Evolutionary conservation across 192 early-diverging fungal genomes (phyloP).

Genomic region (Podila horticola): DNA sequence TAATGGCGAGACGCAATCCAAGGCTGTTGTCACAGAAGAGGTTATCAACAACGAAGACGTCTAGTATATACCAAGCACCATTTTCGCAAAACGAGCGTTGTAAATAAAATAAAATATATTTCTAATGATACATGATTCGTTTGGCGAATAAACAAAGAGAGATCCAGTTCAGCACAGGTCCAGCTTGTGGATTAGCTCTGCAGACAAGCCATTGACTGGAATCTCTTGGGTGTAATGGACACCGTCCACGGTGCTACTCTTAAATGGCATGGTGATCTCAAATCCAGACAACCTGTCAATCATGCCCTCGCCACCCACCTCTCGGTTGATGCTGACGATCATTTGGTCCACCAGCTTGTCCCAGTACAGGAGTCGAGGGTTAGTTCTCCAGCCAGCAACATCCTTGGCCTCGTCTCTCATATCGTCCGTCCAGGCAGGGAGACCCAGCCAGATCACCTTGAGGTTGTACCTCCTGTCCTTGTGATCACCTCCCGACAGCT

Average conservation of each 20-base stretch:
- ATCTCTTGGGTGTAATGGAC: conserved; percentile 6
- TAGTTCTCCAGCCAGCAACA: conserved; percentile 14
- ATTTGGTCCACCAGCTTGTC: conserved; percentile 29
- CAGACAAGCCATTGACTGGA: conserved; percentile 8
- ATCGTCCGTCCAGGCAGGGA: conserved; percentile 19
- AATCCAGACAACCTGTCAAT: conserved; percentile 19
- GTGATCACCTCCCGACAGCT: background rate
- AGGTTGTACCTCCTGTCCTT: conserved; percentile 15
- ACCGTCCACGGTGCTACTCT: conserved; percentile 17
- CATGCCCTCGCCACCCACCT: conserved; percentile 18
- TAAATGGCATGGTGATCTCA: conserved; percentile 27
- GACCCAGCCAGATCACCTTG: conserved; percentile 30
- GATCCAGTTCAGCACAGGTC: conserved; percentile 15
- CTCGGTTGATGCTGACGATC: conserved; percentile 9
- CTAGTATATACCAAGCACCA: too few relatives aligned
- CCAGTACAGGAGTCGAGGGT: conserved; percentile 26
- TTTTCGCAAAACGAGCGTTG: too few relatives aligned
- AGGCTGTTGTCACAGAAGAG: too few relatives aligned
- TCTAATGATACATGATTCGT: too few relatives aligned
- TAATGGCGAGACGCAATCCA: conserved; percentile 16
- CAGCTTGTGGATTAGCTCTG: conserved; percentile 33
- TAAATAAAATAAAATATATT: too few relatives aligned
- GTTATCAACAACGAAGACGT: too few relatives aligned
- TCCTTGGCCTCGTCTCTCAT: background rate
- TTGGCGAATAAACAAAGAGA: too few relatives aligned